These are phyloP conservation scores for Candida freyschussii DNA, from an alignment of 1,139 yeast species.

Conservation along the genomic window DNA sequence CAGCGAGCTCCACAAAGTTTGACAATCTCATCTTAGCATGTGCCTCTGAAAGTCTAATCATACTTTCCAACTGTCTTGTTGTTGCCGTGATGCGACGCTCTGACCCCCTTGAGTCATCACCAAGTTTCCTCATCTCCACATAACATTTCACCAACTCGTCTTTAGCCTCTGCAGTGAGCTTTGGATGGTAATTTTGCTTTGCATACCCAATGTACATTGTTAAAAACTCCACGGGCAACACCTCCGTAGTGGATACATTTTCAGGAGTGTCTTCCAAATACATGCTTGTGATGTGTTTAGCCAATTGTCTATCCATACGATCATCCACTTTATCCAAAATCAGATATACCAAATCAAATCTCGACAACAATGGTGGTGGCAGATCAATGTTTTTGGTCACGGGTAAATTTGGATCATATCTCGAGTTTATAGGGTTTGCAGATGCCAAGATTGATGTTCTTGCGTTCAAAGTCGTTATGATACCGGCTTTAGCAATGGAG, in stretches of 20 bases:
- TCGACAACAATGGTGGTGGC: slow-evolving; percentile 91
- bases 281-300: slow-evolving; percentile 86
- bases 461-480: slow-evolving; percentile 93
- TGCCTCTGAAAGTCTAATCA: slow-evolving; percentile 93
- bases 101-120: slow-evolving; percentile 82
- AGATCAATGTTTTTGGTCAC: slow-evolving; percentile 93
- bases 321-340: slow-evolving; percentile 92
- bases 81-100: slow-evolving; percentile 97
- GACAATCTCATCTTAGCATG: slow-evolving; percentile 95
- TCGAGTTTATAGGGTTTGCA: slow-evolving; percentile 96
- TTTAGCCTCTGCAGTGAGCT: slow-evolving; percentile 73
- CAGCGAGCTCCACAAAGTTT: slow-evolving; percentile 62
- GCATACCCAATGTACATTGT: slow-evolving; percentile 91
- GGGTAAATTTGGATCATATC: slow-evolving; percentile 88
- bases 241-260: slow-evolving; percentile 58
- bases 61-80: slow-evolving; percentile 91
- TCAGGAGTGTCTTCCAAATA: slow-evolving; percentile 85
- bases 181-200: slow-evolving; percentile 75
- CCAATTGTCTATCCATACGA: slow-evolving; percentile 75
- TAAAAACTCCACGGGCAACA: slow-evolving; percentile 81
- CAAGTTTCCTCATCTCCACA: slow-evolving; percentile 90
- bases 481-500: slow-evolving; percentile 97
- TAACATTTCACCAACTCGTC: slow-evolving; percentile 83
- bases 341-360: slow-evolving; percentile 90
- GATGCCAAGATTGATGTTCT: slow-evolving; percentile 94